Base-by-base conservation (phyloP, 768 basidiomycete species). In the Russula emetica region DNA sequence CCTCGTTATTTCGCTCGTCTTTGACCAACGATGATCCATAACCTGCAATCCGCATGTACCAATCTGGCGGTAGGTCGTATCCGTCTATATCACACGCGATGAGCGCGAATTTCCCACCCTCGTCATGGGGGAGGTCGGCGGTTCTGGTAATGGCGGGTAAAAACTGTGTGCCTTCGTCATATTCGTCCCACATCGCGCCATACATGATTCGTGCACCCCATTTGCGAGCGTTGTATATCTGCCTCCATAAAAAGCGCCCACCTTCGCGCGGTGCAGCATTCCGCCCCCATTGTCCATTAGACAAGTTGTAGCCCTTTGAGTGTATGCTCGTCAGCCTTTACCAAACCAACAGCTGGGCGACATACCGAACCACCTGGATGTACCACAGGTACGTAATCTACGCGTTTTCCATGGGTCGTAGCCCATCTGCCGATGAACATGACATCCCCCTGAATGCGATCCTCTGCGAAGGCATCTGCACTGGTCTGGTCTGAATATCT, bases 151-250 rank as follows among this genome's bases (percentile, higher is more conserved):
- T 83, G 16, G 84, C 81, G 8, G 92, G 92, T 79, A 94, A 83
- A 66, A 90, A 83, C 2, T 85, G 89, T 0, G 91, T 93, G 42
- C 92, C 91, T 77, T 92, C 89, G 69, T 92, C 90, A 67, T 92
- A 92, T 73, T 92, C 91, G 69, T 93, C 91, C 89, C 91, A 92
- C 90, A 92, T 92, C 8, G 90, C 89, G 26, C 87, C 86, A 66
- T 92, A 92, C 58, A 92, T 81, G 8, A 76, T 85, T 22, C 83
- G 81, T 8, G 82, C 84, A 32, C 87, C 84, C 32, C 80, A 80
- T 51, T 79, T 76, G 30, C 80, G 81, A 14, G 84, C 86, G 69
- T 92, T 86, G 76, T 80, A 83, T 6, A 93, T 76, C 71, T 93
- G 90, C 61, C 83, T 78, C 88, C 90, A 94, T 53, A 94, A 71